phyloP scores from a whole-genome alignment of 129 eudicot species.

The Centella asiatica region DNA sequence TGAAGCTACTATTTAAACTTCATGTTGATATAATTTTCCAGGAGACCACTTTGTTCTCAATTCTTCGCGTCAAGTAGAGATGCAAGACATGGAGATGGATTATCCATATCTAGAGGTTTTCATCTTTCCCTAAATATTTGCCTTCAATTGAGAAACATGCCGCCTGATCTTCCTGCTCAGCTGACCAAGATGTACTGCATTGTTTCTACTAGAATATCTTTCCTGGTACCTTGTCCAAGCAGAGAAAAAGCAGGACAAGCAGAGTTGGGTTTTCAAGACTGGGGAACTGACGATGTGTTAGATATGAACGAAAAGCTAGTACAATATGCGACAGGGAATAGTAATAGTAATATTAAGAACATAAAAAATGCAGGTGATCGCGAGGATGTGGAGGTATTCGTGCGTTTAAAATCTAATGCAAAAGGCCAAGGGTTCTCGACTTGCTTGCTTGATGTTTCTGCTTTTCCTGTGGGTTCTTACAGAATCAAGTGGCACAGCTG shows the following conservation, averaged over 20 bases:
- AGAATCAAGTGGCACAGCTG: constrained; percentile 70
- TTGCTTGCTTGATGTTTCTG: constrained; percentile 61
- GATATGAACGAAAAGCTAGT: constrained; percentile 48
- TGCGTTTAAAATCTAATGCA: constrained; percentile 42
- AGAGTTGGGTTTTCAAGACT: constrained; percentile 20
- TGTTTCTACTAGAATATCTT: constrained; percentile 38
- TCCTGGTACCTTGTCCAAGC: constrained; percentile 12
- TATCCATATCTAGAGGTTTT: constrained; percentile 35
- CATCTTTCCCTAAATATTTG: constrained; percentile 59
- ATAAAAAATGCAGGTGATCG: constrained; percentile 16
- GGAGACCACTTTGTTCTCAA: constrained; percentile 56
- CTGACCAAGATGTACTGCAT: constrained; percentile 55
- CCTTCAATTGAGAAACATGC: constrained; percentile 52
- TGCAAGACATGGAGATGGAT: constrained; percentile 32
- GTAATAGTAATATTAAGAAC: neutral
- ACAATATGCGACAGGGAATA: constrained; percentile 31
- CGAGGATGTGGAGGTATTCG: constrained; percentile 27
- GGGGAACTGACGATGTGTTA: constrained; percentile 34
- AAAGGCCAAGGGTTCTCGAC: constrained; percentile 74
- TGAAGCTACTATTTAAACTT: constrained; percentile 1
- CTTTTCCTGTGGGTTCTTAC: constrained; percentile 65
- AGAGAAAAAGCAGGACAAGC: constrained; percentile 20
- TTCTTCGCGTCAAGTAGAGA: constrained; percentile 45
- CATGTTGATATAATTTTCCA: constrained; percentile 22
- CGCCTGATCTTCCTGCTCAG: constrained; percentile 25